A percentile compares a stretch with the other conserved stretches of the same genome.
phyloP scores from a whole-genome alignment of 2,329 filamentous ascomycete species.

The Moelleriella libera region DNA sequence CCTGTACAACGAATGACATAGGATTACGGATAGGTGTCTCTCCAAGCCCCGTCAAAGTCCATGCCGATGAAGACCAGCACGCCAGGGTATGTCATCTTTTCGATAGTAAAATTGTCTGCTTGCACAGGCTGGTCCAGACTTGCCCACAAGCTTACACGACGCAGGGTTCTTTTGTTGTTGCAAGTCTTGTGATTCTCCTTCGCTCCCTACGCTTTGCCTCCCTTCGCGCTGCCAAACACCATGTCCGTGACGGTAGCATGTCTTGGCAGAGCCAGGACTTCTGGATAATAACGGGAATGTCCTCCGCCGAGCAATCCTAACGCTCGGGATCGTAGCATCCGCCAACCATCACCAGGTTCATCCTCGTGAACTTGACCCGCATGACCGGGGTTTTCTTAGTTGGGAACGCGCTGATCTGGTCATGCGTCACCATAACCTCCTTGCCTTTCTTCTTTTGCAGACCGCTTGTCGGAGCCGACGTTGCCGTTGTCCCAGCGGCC shows the following conservation, averaged over 20 bases:
- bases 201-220: constrained; percentile 2
- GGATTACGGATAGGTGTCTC: too few relatives aligned
- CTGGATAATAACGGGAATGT: constrained; percentile 1
- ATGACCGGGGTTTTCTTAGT: constrained; percentile 95
- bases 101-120: too few relatives aligned
- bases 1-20: too few relatives aligned
- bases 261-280: neutral
- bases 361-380: constrained; percentile 84
- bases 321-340: constrained; percentile 50
- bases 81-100: too few relatives aligned
- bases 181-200: constrained; percentile 1
- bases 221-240: constrained; percentile 2
- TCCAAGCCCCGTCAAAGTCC: too few relatives aligned
- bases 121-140: too few relatives aligned
- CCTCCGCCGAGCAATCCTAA: constrained; percentile 11
- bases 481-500: constrained; percentile 13
- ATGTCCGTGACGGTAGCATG: constrained; percentile 3
- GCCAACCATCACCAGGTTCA: constrained; percentile 85
- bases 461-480: constrained; percentile 12
- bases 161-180: neutral
- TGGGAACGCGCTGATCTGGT: constrained; percentile 88
- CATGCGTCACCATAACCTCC: constrained; percentile 77
- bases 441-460: constrained; percentile 65
- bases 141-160: neutral
- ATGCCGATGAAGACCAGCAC: too few relatives aligned